Percentiles rank a stretch among this genome's conserved stretches.
Evolutionary conservation across 2,329 filamentous ascomycete species (phyloP).

Genomic region (Xylariaceae sp.): DNA sequence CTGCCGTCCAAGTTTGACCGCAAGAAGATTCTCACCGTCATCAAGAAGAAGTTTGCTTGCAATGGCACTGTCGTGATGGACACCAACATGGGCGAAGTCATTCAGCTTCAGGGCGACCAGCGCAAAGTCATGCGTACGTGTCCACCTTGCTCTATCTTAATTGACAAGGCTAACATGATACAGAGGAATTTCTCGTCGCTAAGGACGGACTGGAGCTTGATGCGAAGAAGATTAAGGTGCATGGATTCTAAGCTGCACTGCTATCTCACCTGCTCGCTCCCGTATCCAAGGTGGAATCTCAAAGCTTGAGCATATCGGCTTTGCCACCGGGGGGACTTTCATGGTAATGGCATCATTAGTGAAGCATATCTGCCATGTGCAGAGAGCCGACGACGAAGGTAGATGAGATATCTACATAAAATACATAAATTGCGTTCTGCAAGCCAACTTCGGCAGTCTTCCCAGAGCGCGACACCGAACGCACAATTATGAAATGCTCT

Average conservation of each 20-base stretch:
- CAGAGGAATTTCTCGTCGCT: slow-evolving; percentile 86
- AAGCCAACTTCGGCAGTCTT: too few relatives aligned
- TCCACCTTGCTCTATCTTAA: background rate
- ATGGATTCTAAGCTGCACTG: slow-evolving; percentile 55
- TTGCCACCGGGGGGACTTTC: too few relatives aligned
- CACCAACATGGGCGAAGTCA: slow-evolving; percentile 97
- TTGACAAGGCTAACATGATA: slow-evolving; percentile 4
- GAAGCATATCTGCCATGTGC: too few relatives aligned
- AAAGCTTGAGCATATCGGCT: too few relatives aligned
- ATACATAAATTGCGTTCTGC: too few relatives aligned
- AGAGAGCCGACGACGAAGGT: too few relatives aligned
- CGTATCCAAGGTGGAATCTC: background rate
- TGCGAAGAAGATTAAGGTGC: slow-evolving; percentile 90
- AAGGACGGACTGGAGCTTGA: slow-evolving; percentile 93
- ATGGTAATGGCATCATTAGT: too few relatives aligned
- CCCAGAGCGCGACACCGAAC: too few relatives aligned
- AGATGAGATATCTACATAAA: too few relatives aligned
- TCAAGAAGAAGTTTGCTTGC: slow-evolving; percentile 63
- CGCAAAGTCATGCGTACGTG: slow-evolving; percentile 78
- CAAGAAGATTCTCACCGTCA: slow-evolving; percentile 88
- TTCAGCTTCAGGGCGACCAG: slow-evolving; percentile 98
- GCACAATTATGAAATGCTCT: too few relatives aligned
- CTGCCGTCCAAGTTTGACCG: slow-evolving; percentile 98
- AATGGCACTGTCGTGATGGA: slow-evolving; percentile 99
- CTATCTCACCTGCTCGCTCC: background rate